Conservation (phyloP, 2,329 filamentous ascomycete genomes). For the Saccharata proteae region DNA sequence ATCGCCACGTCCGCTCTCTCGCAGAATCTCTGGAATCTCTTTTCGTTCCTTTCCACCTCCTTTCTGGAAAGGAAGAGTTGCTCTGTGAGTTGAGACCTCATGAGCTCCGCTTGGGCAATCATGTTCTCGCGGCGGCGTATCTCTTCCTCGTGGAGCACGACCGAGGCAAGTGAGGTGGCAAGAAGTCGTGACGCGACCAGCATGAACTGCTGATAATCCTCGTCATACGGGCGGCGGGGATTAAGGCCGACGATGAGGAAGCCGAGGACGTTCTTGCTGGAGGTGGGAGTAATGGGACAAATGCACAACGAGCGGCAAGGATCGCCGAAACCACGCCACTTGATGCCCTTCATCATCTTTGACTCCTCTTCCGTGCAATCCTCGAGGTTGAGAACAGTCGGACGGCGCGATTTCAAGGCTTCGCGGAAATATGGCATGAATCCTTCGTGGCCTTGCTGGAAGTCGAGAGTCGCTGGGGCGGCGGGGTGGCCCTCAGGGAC, state of each 20-base stretch:
- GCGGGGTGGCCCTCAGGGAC: constrained; percentile 12
- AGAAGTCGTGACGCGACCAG: constrained; percentile 24
- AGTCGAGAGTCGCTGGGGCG: constrained; percentile 15
- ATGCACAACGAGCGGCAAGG: constrained; percentile 22
- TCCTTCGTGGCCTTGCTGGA: constrained; percentile 9
- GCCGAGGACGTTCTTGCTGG: constrained; percentile 22
- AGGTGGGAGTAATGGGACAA: constrained; percentile 24
- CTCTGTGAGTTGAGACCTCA: constrained; percentile 17
- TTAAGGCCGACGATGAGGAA: constrained; percentile 29
- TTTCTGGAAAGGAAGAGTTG: constrained; percentile 19
- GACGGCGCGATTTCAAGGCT: constrained; percentile 17
- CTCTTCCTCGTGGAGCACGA: constrained; percentile 27
- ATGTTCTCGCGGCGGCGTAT: constrained; percentile 22
- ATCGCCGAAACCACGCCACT: constrained; percentile 24
- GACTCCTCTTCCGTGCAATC: constrained; percentile 18
- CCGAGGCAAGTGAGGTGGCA: constrained; percentile 26
- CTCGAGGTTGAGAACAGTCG: constrained; percentile 17
- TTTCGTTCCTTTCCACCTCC: constrained; percentile 20
- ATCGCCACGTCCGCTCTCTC: constrained; percentile 29
- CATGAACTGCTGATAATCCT: constrained; percentile 27
- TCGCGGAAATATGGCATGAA: constrained; percentile 19
- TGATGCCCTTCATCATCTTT: constrained; percentile 15
- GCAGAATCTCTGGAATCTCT: constrained; percentile 27
- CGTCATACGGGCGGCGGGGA: constrained; percentile 25
- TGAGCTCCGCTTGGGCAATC: constrained; percentile 20